Evolutionary conservation across 2,329 filamentous ascomycete species (phyloP).

Genomic region (Fusarium ramigenum): DNA sequence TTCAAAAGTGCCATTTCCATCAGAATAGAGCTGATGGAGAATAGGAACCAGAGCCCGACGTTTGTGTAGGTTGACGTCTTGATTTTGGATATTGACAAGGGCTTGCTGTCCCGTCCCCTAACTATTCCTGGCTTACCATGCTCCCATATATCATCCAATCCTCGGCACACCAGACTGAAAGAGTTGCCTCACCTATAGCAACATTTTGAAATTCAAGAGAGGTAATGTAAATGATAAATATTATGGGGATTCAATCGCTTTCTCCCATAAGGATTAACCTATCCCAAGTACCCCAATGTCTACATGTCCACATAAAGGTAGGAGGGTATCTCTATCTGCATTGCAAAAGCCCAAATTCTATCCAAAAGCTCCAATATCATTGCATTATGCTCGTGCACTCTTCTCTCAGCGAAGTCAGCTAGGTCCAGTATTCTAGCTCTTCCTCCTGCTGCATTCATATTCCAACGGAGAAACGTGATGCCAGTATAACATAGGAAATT

Average conservation of each 20-base stretch:
- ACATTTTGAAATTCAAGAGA: not conserved
- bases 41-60: not conserved
- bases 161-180: not conserved
- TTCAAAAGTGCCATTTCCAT: not conserved
- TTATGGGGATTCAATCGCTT: conserved; percentile 6
- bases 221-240: not conserved
- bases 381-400: conserved; percentile 18
- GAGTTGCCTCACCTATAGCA: not conserved
- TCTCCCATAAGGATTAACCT: not conserved
- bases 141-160: not conserved
- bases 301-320: conserved; percentile 28
- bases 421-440: conserved; percentile 10
- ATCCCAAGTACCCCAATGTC: conserved; percentile 22
- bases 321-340: conserved; percentile 32
- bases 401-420: conserved; percentile 9
- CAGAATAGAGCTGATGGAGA: not conserved
- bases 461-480: conserved; percentile 17
- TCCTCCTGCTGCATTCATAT: conserved; percentile 9
- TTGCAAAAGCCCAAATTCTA: conserved; percentile 26
- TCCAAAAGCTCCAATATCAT: conserved; percentile 17
- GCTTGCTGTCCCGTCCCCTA: not conserved
- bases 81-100: not conserved
- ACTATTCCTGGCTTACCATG: not conserved
- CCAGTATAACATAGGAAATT: conserved; percentile 21
- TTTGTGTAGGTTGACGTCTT: not conserved